A percentile compares a stretch with the other conserved stretches of the same genome.
Conservation (phyloP, 768 basidiomycete species). For the Tulasnella sp. region DNA sequence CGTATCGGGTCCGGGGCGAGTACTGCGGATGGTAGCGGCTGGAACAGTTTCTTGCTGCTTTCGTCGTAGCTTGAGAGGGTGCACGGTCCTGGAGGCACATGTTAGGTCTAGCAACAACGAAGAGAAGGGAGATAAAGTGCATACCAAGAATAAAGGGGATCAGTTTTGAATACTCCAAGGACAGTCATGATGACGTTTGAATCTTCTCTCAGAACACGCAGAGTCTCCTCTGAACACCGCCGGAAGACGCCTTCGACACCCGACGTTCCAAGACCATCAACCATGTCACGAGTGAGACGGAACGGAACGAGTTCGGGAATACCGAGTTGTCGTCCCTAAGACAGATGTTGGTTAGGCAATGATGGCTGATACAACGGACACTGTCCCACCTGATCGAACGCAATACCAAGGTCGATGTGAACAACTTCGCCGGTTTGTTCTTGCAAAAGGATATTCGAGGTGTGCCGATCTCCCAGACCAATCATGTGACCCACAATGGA, state of each 20-base stretch:
- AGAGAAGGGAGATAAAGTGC: constrained; percentile 32
- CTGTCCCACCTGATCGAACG: constrained; percentile 79
- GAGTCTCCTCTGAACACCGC: constrained; percentile 89
- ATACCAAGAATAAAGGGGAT: constrained; percentile 90
- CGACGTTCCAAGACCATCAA: constrained; percentile 88
- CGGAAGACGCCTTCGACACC: constrained; percentile 87
- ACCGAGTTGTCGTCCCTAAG: constrained; percentile 69
- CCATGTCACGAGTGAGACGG: constrained; percentile 87
- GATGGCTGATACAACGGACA: background rate
- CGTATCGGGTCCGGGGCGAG: background rate
- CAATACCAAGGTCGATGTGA: constrained; percentile 95
- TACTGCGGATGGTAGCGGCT: background rate
- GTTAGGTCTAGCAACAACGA: background rate
- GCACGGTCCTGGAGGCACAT: constrained; percentile 59
- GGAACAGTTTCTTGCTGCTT: constrained; percentile 11
- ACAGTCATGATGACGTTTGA: constrained; percentile 91
- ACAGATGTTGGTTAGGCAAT: background rate
- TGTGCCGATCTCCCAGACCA: constrained; percentile 90
- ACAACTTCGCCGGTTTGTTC: constrained; percentile 78
- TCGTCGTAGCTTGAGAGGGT: constrained; percentile 57
- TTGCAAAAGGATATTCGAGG: constrained; percentile 88
- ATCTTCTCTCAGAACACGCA: constrained; percentile 81
- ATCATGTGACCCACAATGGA: constrained; percentile 92
- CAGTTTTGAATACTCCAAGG: constrained; percentile 93
- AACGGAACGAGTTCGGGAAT: constrained; percentile 91